Conservation (phyloP, 805 yeast species). For the Candida easanensis region DNA sequence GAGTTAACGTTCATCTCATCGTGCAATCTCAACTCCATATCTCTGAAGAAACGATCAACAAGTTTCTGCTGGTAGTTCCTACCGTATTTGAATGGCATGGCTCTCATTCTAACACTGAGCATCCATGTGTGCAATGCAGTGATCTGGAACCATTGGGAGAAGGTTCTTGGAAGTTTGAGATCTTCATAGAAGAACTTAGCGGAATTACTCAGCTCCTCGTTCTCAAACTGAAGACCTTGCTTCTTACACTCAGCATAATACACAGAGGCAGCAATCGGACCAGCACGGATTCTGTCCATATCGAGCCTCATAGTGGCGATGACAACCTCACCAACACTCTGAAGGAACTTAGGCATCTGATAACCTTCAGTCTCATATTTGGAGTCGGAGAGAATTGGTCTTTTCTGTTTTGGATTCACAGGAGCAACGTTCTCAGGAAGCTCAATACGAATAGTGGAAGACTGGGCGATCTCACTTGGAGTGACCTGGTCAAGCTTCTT, state of each 20-base stretch:
- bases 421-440: conserved; percentile 31
- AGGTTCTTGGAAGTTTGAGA: conserved; percentile 76
- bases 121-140: conserved; percentile 92
- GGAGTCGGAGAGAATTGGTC: conserved; percentile 35
- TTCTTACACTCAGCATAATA: conserved; percentile 85
- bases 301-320: conserved; percentile 66
- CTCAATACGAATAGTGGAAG: conserved; percentile 23
- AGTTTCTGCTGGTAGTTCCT: conserved; percentile 87
- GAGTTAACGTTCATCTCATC: conserved; percentile 84
- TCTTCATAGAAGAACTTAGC: conserved; percentile 87
- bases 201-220: conserved; percentile 65
- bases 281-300: conserved; percentile 90
- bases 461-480: conserved; percentile 27
- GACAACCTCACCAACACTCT: conserved; percentile 61
- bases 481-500: conserved; percentile 13
- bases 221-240: conserved; percentile 77
- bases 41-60: conserved; percentile 84
- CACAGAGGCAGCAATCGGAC: conserved; percentile 88
- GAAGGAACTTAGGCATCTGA: conserved; percentile 48
- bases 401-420: conserved; percentile 31
- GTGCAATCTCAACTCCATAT: conserved; percentile 80
- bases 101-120: conserved; percentile 91
- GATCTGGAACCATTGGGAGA: conserved; percentile 96
- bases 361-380: conserved; percentile 37
- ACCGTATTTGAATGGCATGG: conserved; percentile 88